Base-by-base conservation (phyloP, 225 moss, liverwort and hornwort genomes). In the Rhytidiadelphus loreus region DNA sequence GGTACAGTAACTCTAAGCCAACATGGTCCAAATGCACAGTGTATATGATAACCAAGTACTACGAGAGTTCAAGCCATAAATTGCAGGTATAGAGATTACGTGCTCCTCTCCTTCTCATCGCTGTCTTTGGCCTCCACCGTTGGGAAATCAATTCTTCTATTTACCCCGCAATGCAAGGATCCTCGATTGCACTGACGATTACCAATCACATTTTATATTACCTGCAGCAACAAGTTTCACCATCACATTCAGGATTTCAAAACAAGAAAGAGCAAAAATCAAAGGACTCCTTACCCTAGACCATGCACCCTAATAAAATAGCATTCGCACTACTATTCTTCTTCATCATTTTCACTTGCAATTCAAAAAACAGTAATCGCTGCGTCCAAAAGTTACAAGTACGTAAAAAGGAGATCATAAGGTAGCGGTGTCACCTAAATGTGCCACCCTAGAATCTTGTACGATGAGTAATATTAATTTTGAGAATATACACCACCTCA, bases 21-120 rank as follows among this genome's bases (percentile, higher is more conserved):
- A 76, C 43, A 60, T 44, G 61, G 39, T 33, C 21, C 70, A 61
- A 25, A 88, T 53, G 52, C 78, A 55, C 53, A 66, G 7, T 52
- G 29, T 60, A 85, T 55, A 43, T 33, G 23, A 76, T 63, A n/a
- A 77, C 29, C 53, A 13, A 28, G 29, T 29, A 44, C 48, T 57
- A 50, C 24, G 35, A 64, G 41, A 72, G 39, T 83, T 86, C 82
- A 85, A 82, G 77, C 58, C 16, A 80, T 79, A 62, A 58, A 73
- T 50, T 61, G 81, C 7, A 86, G 41, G 88, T 80, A 11, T n/a
- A 60, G 80, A 63, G n/a, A 84, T 93, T 92, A 93, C 93, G 77
- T 88, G 89, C 71, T 86, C n/a, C 90, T 89, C 83, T 88, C 77
- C 77, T 89, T 89, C 88, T 92, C 90, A 93, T 93, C 80, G 64